Evolutionary conservation across 2,329 filamentous ascomycete genomes (phyloP).

Genomic region (Fusarium piperis): DNA sequence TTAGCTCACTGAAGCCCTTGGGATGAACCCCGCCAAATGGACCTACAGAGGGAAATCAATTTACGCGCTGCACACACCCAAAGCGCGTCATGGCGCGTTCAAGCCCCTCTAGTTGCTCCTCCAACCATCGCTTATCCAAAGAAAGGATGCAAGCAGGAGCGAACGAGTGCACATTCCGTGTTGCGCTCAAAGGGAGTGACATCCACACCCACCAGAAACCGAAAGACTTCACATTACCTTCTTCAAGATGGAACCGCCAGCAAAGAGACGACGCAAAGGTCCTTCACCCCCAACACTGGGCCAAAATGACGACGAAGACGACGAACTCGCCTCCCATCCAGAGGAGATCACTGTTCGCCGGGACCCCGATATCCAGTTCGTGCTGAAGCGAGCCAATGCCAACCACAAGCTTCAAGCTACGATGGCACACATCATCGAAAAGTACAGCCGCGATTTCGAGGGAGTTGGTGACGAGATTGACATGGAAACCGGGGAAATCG

Average conservation of each 20-base stretch:
- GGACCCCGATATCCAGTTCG: constrained; percentile 56
- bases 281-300: constrained; percentile 46
- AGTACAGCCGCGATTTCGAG: constrained; percentile 85
- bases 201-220: not conserved
- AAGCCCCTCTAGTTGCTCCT: constrained; percentile 38
- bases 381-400: constrained; percentile 71
- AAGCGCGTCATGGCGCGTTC: constrained; percentile 26
- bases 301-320: constrained; percentile 53
- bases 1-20: not conserved
- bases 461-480: constrained; percentile 91
- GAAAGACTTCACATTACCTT: not conserved
- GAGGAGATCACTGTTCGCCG: constrained; percentile 54
- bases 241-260: constrained; percentile 63
- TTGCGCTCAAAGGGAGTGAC: not conserved
- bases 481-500: constrained; percentile 78
- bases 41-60: constrained; percentile 15
- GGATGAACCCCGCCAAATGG: constrained; percentile 22
- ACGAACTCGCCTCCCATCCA: constrained; percentile 60
- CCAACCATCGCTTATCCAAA: constrained; percentile 36
- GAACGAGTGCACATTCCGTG: not conserved
- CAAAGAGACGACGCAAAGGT: constrained; percentile 69
- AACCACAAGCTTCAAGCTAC: constrained; percentile 80
- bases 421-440: constrained; percentile 89
- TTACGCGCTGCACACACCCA: constrained; percentile 31
- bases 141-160: constrained; percentile 2